A percentile compares a stretch with the other conserved stretches of the same genome.
Conservation (phyloP, 1,139 yeast species). For the Nakaseomyces bracarensis region DNA sequence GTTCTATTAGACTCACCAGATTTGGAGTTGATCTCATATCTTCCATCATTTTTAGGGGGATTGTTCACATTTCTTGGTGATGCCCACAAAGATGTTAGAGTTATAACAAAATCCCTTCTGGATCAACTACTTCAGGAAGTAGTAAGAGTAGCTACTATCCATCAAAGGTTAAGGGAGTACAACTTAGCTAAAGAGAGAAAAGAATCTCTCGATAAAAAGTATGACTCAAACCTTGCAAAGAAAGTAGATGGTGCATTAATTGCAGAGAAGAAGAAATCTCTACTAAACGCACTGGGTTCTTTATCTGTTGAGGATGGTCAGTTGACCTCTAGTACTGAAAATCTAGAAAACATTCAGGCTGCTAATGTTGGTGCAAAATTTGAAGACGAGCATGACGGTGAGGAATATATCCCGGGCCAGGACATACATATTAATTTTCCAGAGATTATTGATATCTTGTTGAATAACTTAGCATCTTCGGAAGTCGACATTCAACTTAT, state of each 20-base stretch:
- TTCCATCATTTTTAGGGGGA: constrained; percentile 87
- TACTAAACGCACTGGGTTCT: constrained; percentile 24
- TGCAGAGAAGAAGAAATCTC: constrained; percentile 31
- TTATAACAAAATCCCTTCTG: constrained; percentile 72
- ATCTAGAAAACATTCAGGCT: constrained; percentile 9
- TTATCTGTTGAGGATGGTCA: constrained; percentile 11
- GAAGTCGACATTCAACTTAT: constrained; percentile 75
- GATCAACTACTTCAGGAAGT: constrained; percentile 75
- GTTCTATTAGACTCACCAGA: constrained; percentile 89
- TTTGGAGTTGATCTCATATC: constrained; percentile 72
- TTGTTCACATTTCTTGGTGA: constrained; percentile 73
- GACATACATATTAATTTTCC: constrained; percentile 78
- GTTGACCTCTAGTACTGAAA: constrained; percentile 10
- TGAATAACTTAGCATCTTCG: constrained; percentile 65
- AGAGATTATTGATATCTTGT: constrained; percentile 68
- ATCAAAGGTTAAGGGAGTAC: constrained; percentile 29
- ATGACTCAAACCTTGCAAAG: constrained; percentile 9
- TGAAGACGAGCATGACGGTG: constrained; percentile 36
- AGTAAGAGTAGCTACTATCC: constrained; percentile 61
- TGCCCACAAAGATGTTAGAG: constrained; percentile 79
- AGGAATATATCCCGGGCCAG: constrained; percentile 71
- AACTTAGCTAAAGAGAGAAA: constrained; percentile 10
- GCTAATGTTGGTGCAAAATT: constrained; percentile 10
- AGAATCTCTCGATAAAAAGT: constrained; percentile 8
- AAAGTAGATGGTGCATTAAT: constrained; percentile 26